Evolutionary conservation across 306 rosid genomes (phyloP), one percentile per base, ranked within the genome.

Genomic region (Medicago ruthenica): DNA sequence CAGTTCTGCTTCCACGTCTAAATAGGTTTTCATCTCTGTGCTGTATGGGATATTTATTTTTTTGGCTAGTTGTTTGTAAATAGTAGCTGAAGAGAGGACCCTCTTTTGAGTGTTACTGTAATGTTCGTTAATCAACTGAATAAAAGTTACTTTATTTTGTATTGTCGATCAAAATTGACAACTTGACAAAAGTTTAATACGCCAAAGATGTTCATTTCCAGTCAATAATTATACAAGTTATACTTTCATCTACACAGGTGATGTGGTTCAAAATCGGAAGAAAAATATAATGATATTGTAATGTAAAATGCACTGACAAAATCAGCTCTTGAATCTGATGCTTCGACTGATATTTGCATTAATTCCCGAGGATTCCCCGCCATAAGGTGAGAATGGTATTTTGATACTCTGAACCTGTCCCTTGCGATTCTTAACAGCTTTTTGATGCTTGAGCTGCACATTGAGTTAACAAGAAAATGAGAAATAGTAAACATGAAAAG

Each of bases 301-400:
- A 63, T 37, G 60, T 7, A 27, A 51, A 45, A 22, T 9, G n/a
- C 8, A 71, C 47, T 22, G 57, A 69, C 60, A 61, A 77, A 8
- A 75, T 82, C 72, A 88, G 78, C 67, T 61, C 83, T 83, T 81
- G 76, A 91, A 86, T 81, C 96, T 82, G 77, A 79, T 9, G 68
- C 97, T 93, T 85, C 88, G 80, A 70, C 98, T 93, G 81, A 88
- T 76, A 60, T 70, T 42, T 1, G 90, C 76, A 42, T 93, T 93
- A 73, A 89, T 93, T 82, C 97, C 97, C 6, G 93, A 15, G 34
- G 85, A 5, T 74, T 93, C 96, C 37, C 98, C 98, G 22, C 92
- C 88, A 20, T 91, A 93, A 6, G 86, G 82, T 79, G 84, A 88
- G 1, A 13, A 14, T 1, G 96, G 91, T 71, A 55, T 87, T 80